A percentile compares a stretch with the other conserved stretches of the same genome.
These are phyloP conservation scores for Aspergillus sp. DNA, from an alignment of 2,329 filamentous ascomycete species.

Conservation along the genomic window DNA sequence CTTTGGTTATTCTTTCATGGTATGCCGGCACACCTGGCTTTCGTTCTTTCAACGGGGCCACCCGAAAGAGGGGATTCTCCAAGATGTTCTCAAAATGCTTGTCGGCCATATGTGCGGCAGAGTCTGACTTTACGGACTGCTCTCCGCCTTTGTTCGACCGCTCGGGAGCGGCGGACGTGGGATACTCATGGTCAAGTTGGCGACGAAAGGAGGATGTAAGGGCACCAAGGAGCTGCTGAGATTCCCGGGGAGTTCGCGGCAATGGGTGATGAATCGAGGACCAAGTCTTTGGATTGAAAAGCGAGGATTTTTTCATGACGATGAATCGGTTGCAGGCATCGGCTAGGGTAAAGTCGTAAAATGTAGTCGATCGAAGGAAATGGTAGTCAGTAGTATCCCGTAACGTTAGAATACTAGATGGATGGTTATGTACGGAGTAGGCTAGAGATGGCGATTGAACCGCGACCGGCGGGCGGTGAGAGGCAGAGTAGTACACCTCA, in stretches of 20 bases:
- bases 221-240: slow-evolving; percentile 52
- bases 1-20: slow-evolving; percentile 9
- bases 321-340: background rate
- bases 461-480: slow-evolving; percentile 16
- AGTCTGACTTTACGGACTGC: slow-evolving; percentile 18
- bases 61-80: slow-evolving; percentile 36
- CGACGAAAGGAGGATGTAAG: slow-evolving; percentile 58
- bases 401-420: too few relatives aligned
- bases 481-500: background rate
- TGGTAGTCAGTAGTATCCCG: too few relatives aligned
- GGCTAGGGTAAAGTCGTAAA: too few relatives aligned
- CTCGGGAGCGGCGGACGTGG: slow-evolving; percentile 20
- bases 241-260: slow-evolving; percentile 51
- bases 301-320: slow-evolving; percentile 48
- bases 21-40: slow-evolving; percentile 7
- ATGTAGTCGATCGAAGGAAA: too few relatives aligned
- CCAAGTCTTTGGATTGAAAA: slow-evolving; percentile 44
- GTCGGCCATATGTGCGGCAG: slow-evolving; percentile 28
- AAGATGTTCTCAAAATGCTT: slow-evolving; percentile 33
- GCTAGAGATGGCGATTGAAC: slow-evolving; percentile 4
- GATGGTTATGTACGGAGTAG: too few relatives aligned
- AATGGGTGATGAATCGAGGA: slow-evolving; percentile 48
- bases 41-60: slow-evolving; percentile 25
- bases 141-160: slow-evolving; percentile 9
- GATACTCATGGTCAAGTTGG: slow-evolving; percentile 56